Evolutionary conservation across 2,329 filamentous ascomycete genomes (phyloP), one percentile per base, ranked within the genome.

Genomic region (Aspergillus quadricinctus): DNA sequence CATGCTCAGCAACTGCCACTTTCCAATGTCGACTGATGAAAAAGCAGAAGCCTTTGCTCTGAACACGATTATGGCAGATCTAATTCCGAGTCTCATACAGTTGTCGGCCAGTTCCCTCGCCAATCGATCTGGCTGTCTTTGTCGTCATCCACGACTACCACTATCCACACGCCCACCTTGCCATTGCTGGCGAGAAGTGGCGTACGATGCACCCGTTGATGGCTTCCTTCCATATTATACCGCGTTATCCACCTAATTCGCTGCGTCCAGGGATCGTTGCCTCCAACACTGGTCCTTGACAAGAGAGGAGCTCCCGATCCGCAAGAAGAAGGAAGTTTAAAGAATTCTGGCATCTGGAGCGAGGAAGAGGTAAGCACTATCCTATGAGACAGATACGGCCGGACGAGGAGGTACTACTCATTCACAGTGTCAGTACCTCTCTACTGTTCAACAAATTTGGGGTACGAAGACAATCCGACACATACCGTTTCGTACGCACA

Each of bases 131-230:
- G 29, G 25, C 25, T 27, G 40, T 62, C 61, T 11, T 77, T 73
- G 48, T 88, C n/a, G n/a, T 86, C 85, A 59, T 90, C 87, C 3
- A 90, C 83, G 14, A 92, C 78, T 0, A 91, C 81, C 5, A 91
- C 79, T 86, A 92, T 89, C 88, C 88, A 92, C 0, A 90, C 88
- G 17, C 89, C 89, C 0, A 92, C 83, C 3, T 82, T 77, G 1
- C 86, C 85, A 60, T 86, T 86, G 45, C 80, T 80, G 2, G 87
- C 88, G 3, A 89, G 72, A 3, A 92, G 74, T 2, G 89, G 88
- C 23, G 88, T 92, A 66, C 87, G 89, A 69, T 92, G 88, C 43
- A 92, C 88, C 88, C n/a, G n/a, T n/a, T n/a, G n/a, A n/a, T n/a
- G n/a, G n/a, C n/a, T n/a, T n/a, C n/a, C n/a, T n/a, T n/a, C n/a